A percentile compares a stretch with the other conserved stretches of the same genome.
Conservation (phyloP, 148 eudicot species). For the Drosera capensis region DNA sequence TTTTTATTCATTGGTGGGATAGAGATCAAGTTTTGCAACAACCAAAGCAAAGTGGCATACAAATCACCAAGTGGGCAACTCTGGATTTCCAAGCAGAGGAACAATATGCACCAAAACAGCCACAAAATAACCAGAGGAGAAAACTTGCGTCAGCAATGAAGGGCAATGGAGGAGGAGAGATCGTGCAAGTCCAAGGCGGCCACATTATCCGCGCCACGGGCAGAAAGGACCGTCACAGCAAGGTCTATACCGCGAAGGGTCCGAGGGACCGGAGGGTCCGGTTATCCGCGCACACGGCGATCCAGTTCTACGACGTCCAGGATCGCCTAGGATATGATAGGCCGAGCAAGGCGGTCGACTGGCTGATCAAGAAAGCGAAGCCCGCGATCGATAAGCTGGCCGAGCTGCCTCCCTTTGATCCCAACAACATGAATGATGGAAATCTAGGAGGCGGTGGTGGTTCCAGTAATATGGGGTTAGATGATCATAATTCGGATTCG, state of each 20-base stretch:
- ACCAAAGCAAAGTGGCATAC: too few relatives aligned
- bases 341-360: constrained; percentile 35
- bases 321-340: constrained; percentile 29
- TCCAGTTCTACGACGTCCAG: constrained; percentile 32
- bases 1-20: too few relatives aligned
- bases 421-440: not conserved
- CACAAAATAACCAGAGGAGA: too few relatives aligned
- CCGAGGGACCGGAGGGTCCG: constrained; percentile 30
- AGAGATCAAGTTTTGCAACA: too few relatives aligned
- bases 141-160: too few relatives aligned
- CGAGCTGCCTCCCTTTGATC: constrained; percentile 27
- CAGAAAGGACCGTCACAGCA: constrained; percentile 31
- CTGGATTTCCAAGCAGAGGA: too few relatives aligned
- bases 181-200: constrained; percentile 29
- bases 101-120: too few relatives aligned
- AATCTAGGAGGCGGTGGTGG: constrained; percentile 2
- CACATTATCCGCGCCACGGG: constrained; percentile 33
- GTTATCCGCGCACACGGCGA: constrained; percentile 31
- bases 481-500: constrained; percentile 8
- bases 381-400: constrained; percentile 22
- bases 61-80: too few relatives aligned
- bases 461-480: constrained; percentile 8
- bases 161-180: constrained; percentile 13
- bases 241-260: constrained; percentile 33
- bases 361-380: constrained; percentile 28